Base-by-base conservation (phyloP, 1,139 yeast species). In the Taphrina deformans region DNA sequence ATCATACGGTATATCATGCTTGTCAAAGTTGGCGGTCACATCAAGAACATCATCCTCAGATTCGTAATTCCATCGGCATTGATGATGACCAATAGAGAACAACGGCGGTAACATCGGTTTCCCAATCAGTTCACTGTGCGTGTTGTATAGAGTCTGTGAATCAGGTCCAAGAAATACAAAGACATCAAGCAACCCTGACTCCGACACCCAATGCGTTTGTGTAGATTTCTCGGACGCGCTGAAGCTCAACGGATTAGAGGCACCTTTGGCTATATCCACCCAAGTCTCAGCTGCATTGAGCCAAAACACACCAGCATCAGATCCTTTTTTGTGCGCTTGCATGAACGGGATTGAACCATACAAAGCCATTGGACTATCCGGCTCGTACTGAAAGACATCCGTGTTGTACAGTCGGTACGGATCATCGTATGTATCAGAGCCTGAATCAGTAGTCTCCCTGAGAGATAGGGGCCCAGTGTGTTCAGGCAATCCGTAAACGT, bases 51-150 rank as follows among this genome's bases (percentile, higher is more conserved):
- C 99, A 10, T 81, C 81, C 72, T 89, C 92, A 70, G 88, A 91
- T 72, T 90, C 89, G 77, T 93, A 93, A 75, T 93, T 95, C 99
- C 99, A 93, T 72, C 99, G 82, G 74, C 97, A 93, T 75, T 92
- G 98, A 73, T 93, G 99, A 73, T 93, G 89, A 0, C 96, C 99
- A 40, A 91, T 76, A 0, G 97, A 80, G 71, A 91, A 88, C 51
- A 86, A 71, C 68, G 85, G 89, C 0, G 99, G 99, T n/a, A 93
- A 77, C 12, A 79, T 76, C 0, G 90, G 80, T 68, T 78, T 82
- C 0, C 99, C 99, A 0, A 96, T 86, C n/a, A 93, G 75, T 4
- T 76, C 72, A 0, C 92, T 88, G 73, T 88, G 93, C 50, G 84
- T 80, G 59, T 79, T 73, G 59, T 86, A 82, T 33, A 93, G 81